Percentiles rank a stretch among this genome's conserved stretches.
Conservation (phyloP, 2,329 filamentous ascomycete genomes). For the Biscogniauxia marginata region DNA sequence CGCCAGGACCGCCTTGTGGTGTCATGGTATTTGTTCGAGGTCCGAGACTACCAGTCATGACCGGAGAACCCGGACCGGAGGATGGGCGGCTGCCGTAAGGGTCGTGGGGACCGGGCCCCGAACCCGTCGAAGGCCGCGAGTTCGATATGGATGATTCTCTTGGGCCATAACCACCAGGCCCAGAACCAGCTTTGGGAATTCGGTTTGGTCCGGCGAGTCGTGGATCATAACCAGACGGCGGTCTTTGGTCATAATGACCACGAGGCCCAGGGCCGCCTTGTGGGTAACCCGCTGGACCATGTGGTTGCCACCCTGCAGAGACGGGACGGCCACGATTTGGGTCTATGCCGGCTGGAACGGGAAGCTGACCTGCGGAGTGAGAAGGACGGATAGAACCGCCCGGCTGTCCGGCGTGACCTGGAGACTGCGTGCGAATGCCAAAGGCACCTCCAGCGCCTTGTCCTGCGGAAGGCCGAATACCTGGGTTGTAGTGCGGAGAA, state of each 20-base stretch:
- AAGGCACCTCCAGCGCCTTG: slow-evolving; percentile 53
- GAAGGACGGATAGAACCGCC: slow-evolving; percentile 40
- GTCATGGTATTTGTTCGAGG: slow-evolving; percentile 24
- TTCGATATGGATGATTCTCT: slow-evolving; percentile 32
- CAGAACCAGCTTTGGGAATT: slow-evolving; percentile 38
- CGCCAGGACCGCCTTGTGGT: slow-evolving; percentile 27
- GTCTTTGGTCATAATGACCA: slow-evolving; percentile 25
- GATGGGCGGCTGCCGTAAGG: slow-evolving; percentile 27
- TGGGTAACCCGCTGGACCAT: slow-evolving; percentile 40
- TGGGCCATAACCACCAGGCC: slow-evolving; percentile 24
- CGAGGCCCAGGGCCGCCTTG: slow-evolving; percentile 37
- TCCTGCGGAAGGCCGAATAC: slow-evolving; percentile 48
- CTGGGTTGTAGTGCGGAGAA: slow-evolving; percentile 44
- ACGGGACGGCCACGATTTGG: slow-evolving; percentile 41
- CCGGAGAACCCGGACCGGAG: slow-evolving; percentile 23
- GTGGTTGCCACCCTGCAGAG: slow-evolving; percentile 46
- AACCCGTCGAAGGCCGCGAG: slow-evolving; percentile 36
- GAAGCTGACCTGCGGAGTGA: slow-evolving; percentile 47
- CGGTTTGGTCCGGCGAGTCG: slow-evolving; percentile 34
- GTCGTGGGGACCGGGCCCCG: slow-evolving; percentile 29
- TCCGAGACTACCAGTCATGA: slow-evolving; percentile 30
- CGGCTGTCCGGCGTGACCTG: slow-evolving; percentile 23
- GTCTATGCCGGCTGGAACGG: slow-evolving; percentile 40
- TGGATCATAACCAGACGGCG: slow-evolving; percentile 25
- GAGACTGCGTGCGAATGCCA: slow-evolving; percentile 49